These are phyloP conservation scores for Pseudogymnoascus sp. DNA, from an alignment of 2,329 filamentous ascomycete genomes.

Conservation along the genomic window DNA sequence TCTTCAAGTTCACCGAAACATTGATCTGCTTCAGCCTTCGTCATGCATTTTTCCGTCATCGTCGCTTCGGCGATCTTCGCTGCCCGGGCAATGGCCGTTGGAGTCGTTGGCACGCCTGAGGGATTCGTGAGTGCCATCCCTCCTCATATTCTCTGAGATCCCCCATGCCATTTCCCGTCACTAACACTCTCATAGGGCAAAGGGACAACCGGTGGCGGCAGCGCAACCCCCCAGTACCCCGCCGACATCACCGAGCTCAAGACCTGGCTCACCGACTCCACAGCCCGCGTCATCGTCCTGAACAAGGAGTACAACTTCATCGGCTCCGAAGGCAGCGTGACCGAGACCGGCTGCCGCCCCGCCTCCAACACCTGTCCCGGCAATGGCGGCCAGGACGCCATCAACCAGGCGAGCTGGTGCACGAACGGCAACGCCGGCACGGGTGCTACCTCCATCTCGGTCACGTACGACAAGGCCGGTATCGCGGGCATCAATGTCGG, in stretches of 20 bases:
- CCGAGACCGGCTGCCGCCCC: conserved; percentile 48
- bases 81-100: conserved; percentile 6
- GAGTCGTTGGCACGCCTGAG: conserved; percentile 15
- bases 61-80: neutral
- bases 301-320: conserved; percentile 48
- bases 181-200: conserved; percentile 10
- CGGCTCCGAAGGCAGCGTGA: conserved; percentile 45
- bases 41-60: neutral
- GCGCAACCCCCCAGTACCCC: conserved; percentile 45
- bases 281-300: conserved; percentile 49
- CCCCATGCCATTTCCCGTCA: neutral
- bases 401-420: conserved; percentile 53
- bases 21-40: neutral
- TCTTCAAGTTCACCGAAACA: neutral
- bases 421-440: conserved; percentile 33
- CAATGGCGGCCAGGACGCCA: conserved; percentile 41
- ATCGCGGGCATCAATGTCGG: conserved; percentile 20
- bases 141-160: neutral
- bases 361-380: conserved; percentile 38
- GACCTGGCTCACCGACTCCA: conserved; percentile 47
- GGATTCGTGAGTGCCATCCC: conserved; percentile 15
- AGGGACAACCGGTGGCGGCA: conserved; percentile 53
- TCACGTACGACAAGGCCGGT: conserved; percentile 24
- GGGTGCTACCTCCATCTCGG: conserved; percentile 15
- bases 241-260: conserved; percentile 47